phyloP scores from a whole-genome alignment of 2,329 filamentous ascomycete genomes.

The Aspergillus viridinutans region DNA sequence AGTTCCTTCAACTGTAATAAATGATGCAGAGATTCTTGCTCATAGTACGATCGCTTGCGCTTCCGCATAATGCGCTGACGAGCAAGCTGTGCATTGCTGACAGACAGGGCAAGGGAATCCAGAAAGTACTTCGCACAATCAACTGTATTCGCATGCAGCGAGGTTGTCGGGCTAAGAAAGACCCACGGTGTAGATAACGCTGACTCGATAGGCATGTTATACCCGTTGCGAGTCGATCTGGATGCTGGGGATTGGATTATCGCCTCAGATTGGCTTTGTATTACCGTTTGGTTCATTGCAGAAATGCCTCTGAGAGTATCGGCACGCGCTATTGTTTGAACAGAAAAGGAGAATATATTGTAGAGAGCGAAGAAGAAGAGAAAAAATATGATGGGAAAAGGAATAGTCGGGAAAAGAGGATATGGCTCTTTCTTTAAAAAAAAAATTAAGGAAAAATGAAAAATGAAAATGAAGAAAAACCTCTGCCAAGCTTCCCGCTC shows the following conservation, averaged over 20 bases:
- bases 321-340: not conserved
- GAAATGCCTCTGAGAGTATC: not conserved
- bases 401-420: not conserved
- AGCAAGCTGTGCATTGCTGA: conserved; percentile 68
- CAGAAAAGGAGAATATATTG: not conserved
- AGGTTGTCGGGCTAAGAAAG: conserved; percentile 69
- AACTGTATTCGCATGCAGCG: conserved; percentile 66
- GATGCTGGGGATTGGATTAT: not conserved
- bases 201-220: conserved; percentile 14
- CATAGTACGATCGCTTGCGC: conserved; percentile 62
- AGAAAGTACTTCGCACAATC: conserved; percentile 74
- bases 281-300: not conserved
- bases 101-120: conserved; percentile 69
- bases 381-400: not conserved
- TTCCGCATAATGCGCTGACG: conserved; percentile 68
- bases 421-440: too few species aligned
- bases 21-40: conserved; percentile 42
- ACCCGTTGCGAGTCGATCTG: not conserved
- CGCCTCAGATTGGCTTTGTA: not conserved
- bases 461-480: not conserved
- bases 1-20: conserved; percentile 77
- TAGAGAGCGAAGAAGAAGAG: not conserved
- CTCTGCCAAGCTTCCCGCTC: not conserved
- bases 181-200: conserved; percentile 61
- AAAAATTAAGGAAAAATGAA: not conserved